These are phyloP conservation scores for Emergomyces pasteurianus DNA, from an alignment of 2,329 filamentous ascomycete species.

Conservation along the genomic window DNA sequence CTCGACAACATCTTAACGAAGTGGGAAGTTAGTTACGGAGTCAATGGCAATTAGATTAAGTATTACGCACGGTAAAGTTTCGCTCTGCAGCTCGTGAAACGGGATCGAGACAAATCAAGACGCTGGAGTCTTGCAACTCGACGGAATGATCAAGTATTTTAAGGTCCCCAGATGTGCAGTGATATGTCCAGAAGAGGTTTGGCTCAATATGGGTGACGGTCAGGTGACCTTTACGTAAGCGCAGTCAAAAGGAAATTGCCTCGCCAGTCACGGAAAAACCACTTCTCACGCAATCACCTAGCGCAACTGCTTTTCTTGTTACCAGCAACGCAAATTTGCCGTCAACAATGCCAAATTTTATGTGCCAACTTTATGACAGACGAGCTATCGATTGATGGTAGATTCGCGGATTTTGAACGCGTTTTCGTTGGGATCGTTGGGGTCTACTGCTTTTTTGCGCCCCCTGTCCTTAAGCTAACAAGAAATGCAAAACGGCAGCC, in stretches of 20 bases:
- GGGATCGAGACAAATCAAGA: neutral
- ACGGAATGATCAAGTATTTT: no score
- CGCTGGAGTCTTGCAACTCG: neutral
- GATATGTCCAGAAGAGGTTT: neutral
- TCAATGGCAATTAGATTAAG: neutral
- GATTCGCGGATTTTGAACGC: constrained; percentile 22
- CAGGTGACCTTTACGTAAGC: constrained; percentile 21
- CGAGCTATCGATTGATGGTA: constrained; percentile 31
- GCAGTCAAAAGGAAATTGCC: constrained; percentile 19
- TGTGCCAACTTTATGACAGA: constrained; percentile 21
- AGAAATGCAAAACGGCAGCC: constrained; percentile 38
- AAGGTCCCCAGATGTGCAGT: neutral
- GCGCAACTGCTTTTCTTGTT: constrained; percentile 20
- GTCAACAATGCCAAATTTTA: constrained; percentile 35
- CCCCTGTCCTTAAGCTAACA: constrained; percentile 30
- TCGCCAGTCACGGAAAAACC: constrained; percentile 22
- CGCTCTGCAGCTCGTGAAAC: neutral
- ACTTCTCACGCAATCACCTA: constrained; percentile 27
- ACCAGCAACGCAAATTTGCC: constrained; percentile 29
- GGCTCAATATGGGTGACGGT: neutral
- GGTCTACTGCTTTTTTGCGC: constrained; percentile 29
- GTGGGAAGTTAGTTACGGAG: constrained; percentile 13
- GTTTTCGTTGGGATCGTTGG: constrained; percentile 35
- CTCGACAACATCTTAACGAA: constrained; percentile 32
- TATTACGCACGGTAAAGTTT: constrained; percentile 4